Evolutionary conservation across 768 basidiomycete genomes (phyloP).

Genomic region (Infundibulicybe gibba): DNA sequence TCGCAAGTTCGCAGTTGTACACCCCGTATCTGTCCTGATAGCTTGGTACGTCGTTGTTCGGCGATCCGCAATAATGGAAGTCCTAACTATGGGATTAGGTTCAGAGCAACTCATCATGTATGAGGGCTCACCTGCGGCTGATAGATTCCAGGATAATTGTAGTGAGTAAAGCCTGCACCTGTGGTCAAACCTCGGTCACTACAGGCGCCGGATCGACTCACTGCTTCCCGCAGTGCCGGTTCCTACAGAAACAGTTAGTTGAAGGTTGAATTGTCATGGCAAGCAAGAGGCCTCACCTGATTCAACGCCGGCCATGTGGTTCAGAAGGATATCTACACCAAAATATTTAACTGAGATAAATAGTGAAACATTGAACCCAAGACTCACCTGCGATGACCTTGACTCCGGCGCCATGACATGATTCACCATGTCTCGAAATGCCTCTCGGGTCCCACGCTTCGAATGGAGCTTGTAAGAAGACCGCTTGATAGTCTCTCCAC

Average conservation of each 20-base stretch:
- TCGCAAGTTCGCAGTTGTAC: slow-evolving; percentile 45
- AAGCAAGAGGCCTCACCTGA: slow-evolving; percentile 22
- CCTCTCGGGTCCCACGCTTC: slow-evolving; percentile 53
- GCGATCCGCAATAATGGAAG: slow-evolving; percentile 47
- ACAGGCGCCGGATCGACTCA: too few relatives aligned
- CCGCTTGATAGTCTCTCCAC: slow-evolving; percentile 73
- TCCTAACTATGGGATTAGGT: neutral
- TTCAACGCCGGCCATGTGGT: slow-evolving; percentile 52
- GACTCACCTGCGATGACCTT: slow-evolving; percentile 43
- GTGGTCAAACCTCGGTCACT: slow-evolving; percentile 28
- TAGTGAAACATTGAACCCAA: neutral
- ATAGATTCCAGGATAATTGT: slow-evolving; percentile 43
- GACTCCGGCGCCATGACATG: slow-evolving; percentile 53
- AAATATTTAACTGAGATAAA: neutral
- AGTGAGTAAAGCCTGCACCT: slow-evolving; percentile 46
- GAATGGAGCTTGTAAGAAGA: slow-evolving; percentile 59
- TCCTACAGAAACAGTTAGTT: too few relatives aligned
- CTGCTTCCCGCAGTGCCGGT: too few relatives aligned
- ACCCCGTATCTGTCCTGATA: slow-evolving; percentile 49
- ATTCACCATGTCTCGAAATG: slow-evolving; percentile 45
- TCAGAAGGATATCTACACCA: slow-evolving; percentile 44
- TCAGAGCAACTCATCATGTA: neutral
- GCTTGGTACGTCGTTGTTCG: slow-evolving; percentile 47
- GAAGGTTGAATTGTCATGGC: too few relatives aligned
- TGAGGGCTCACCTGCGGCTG: slow-evolving; percentile 27